Percentiles rank a stretch among this genome's conserved stretches.
Conservation (phyloP, 2,329 filamentous ascomycete genomes). For the Neospermospora avenae region DNA sequence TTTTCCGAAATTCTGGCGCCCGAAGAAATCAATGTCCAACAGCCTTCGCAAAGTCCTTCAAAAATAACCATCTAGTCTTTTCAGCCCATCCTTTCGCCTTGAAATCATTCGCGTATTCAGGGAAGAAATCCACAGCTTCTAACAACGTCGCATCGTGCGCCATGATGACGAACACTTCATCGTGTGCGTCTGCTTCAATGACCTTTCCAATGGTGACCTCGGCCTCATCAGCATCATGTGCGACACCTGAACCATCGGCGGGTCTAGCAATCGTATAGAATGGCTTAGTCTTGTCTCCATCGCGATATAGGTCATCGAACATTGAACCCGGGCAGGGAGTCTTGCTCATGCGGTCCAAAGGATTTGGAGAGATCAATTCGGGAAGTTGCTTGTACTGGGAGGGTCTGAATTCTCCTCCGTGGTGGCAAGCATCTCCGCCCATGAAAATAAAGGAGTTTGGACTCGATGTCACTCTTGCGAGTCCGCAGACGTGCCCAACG, state of each 20-base stretch:
- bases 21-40: constrained; percentile 26
- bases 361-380: constrained; percentile 38
- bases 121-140: constrained; percentile 47
- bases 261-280: constrained; percentile 35
- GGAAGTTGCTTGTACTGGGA: constrained; percentile 41
- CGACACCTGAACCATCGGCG: constrained; percentile 12
- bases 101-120: constrained; percentile 46
- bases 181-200: constrained; percentile 43
- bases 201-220: constrained; percentile 43
- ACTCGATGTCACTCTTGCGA: constrained; percentile 38
- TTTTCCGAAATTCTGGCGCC: background rate
- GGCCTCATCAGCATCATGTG: constrained; percentile 34
- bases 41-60: constrained; percentile 47
- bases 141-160: constrained; percentile 46
- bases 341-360: constrained; percentile 32
- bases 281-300: constrained; percentile 28
- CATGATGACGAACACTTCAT: constrained; percentile 44
- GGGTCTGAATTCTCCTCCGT: constrained; percentile 45
- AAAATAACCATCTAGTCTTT: constrained; percentile 47
- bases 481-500: constrained; percentile 42
- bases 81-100: constrained; percentile 43
- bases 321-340: constrained; percentile 41
- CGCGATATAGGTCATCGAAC: constrained; percentile 39
- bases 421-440: constrained; percentile 47
- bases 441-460: constrained; percentile 46